Base-by-base conservation (phyloP, 2,329 filamentous ascomycete genomes). In the Botrytis squamosa region DNA sequence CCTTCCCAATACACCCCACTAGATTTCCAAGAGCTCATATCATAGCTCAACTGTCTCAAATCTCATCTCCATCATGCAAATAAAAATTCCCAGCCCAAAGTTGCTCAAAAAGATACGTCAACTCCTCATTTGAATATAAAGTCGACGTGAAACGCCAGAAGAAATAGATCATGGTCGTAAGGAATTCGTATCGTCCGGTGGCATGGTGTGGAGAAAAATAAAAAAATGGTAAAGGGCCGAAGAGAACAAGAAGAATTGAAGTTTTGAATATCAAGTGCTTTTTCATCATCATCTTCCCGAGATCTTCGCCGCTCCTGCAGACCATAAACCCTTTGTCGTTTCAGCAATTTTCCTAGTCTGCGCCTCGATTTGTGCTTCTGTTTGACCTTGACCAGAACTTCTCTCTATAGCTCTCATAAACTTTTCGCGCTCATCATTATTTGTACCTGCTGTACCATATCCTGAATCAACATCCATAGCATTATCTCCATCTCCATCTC, bases 261-360 rank as follows among this genome's bases (percentile, higher is more conserved):
- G 20, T 16, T 55, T 57, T 33, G 52, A 57, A 69, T 68, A 68
- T 69, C 66, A 69, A 69, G 49, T 69, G 49, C 66, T 55, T 49
- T 57, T 69, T 42, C 22, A n/a, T 42, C 22, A n/a, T 42, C 74
- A 78, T 68, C 78, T 72, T 16, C 78, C 77, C 3, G 75, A 72
- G 33, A 79, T 74, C 75, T 80, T 79, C 22, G 78, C 76, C 36
- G 74, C 73, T 33, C 77, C 76, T 10, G 77, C 78, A 75, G 74
- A 79, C 90, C 90, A 92, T 73, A 92, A 81, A 33, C 74, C 74
- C 33, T 66, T 72, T 8, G 87, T 89, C 42, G 89, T 90, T 81
- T 91, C 88, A n/a, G 89, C 83, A 22, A 90, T 84, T 76, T 85
- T 86, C 81, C 89, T 89, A 66, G 83, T 86, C 76, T 81, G 80